These are phyloP conservation scores for Metschnikowia peoriensis DNA, from an alignment of 805 yeast species.

Conservation along the genomic window DNA sequence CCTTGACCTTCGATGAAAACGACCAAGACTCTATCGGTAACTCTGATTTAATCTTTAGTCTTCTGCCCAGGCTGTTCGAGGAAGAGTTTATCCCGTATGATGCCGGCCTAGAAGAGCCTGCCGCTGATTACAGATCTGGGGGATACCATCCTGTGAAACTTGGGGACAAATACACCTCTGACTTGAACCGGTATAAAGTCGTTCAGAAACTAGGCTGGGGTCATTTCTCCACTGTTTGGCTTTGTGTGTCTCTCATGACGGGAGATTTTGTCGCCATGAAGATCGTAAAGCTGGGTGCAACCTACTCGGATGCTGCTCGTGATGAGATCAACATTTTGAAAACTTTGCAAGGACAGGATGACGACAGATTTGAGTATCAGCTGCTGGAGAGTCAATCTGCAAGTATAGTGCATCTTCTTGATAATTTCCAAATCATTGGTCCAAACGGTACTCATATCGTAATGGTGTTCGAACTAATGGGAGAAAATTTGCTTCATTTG, in stretches of 20 bases:
- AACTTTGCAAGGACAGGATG: conserved; percentile 60
- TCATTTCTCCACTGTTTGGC: conserved; percentile 67
- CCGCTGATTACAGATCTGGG: conserved; percentile 82
- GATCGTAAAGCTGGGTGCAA: conserved; percentile 86
- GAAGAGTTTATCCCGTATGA: conserved; percentile 16
- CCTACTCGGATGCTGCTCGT: conserved; percentile 89
- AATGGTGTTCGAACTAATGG: conserved; percentile 96
- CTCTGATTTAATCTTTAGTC: conserved; percentile 1
- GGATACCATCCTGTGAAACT: conserved; percentile 94
- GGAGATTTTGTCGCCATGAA: conserved; percentile 90
- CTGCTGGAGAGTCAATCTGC: background rate
- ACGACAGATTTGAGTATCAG: conserved; percentile 2
- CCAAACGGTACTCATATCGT: conserved; percentile 92
- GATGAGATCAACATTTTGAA: conserved; percentile 83
- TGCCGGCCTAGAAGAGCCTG: conserved; percentile 69
- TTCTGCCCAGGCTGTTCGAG: background rate
- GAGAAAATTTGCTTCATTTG: conserved; percentile 86
- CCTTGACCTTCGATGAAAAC: conserved; percentile 13
- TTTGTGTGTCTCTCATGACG: conserved; percentile 67
- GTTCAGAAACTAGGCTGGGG: conserved; percentile 98
- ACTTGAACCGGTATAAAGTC: conserved; percentile 60
- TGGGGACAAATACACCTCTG: conserved; percentile 78
- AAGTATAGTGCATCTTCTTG: conserved; percentile 76
- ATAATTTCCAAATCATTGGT: conserved; percentile 82
- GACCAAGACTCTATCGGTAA: conserved; percentile 13